phyloP scores from a whole-genome alignment of 2,329 filamentous ascomycete genomes.

The Colletotrichum sp. region DNA sequence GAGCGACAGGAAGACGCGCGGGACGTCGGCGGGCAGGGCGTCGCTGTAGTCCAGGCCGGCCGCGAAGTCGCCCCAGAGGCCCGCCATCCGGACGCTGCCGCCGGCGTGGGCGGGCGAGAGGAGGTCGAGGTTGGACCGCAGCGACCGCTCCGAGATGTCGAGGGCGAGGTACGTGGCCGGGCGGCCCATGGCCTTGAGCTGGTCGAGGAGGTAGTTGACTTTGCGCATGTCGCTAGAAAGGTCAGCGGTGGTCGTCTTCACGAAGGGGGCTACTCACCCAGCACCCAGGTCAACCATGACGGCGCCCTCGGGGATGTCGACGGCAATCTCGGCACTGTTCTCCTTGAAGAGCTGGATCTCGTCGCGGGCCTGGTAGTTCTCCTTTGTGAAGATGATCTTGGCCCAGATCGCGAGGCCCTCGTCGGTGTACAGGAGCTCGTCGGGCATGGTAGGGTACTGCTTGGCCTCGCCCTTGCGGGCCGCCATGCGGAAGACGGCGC shows the following conservation, averaged over 20 bases:
- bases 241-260: not conserved
- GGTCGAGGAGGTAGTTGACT: slow-evolving; percentile 40
- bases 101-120: slow-evolving; percentile 33
- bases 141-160: slow-evolving; percentile 42
- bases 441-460: slow-evolving; percentile 31
- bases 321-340: slow-evolving; percentile 39
- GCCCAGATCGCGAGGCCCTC: slow-evolving; percentile 44
- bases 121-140: slow-evolving; percentile 37
- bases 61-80: slow-evolving; percentile 45
- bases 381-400: slow-evolving; percentile 41
- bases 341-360: slow-evolving; percentile 40
- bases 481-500: not conserved
- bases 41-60: slow-evolving; percentile 37
- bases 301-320: slow-evolving; percentile 29
- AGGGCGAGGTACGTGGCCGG: slow-evolving; percentile 41
- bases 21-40: not conserved
- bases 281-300: slow-evolving; percentile 46
- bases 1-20: slow-evolving; percentile 31
- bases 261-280: slow-evolving; percentile 35
- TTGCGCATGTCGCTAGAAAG: slow-evolving; percentile 43
- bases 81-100: slow-evolving; percentile 36
- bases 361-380: slow-evolving; percentile 47
- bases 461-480: slow-evolving; percentile 23
- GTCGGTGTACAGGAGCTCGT: slow-evolving; percentile 46
- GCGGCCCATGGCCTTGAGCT: slow-evolving; percentile 34